A percentile compares a stretch with the other conserved stretches of the same genome.
These are phyloP conservation scores for Rhynchospora breviuscula DNA, from an alignment of 176 grass and related monocot genomes.

Conservation along the genomic window DNA sequence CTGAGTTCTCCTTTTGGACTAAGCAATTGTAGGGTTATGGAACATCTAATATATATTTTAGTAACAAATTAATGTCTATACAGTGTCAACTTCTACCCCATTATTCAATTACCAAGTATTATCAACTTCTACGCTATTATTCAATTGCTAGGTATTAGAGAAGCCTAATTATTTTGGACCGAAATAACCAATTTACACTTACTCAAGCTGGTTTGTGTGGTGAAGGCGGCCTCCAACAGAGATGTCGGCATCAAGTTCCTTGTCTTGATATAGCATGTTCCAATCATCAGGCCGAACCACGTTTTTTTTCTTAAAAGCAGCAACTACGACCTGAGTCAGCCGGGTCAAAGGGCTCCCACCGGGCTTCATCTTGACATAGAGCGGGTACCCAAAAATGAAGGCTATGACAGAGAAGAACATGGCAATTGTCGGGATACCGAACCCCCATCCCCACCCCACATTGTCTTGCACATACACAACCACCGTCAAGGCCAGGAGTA, in stretches of 20 bases:
- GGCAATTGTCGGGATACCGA: conserved; percentile 50
- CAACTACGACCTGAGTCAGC: conserved; percentile 38
- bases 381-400: conserved; percentile 49
- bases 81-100: not conserved
- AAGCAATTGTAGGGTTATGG: not conserved
- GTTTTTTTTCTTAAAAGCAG: conserved; percentile 55
- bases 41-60: not conserved
- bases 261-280: conserved; percentile 47
- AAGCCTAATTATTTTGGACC: not conserved
- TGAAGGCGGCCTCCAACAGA: conserved; percentile 49
- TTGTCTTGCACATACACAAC: conserved; percentile 67
- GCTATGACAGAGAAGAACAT: conserved; percentile 44
- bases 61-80: not conserved
- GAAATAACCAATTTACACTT: conserved; percentile 13
- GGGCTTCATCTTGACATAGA: conserved; percentile 49
- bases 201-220: conserved; percentile 69
- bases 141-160: not conserved
- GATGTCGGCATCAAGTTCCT: conserved; percentile 53
- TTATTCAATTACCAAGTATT: not conserved
- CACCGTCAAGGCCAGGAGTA: conserved; percentile 39
- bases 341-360: conserved; percentile 56
- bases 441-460: conserved; percentile 61
- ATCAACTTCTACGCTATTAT: not conserved
- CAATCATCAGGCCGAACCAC: conserved; percentile 26
- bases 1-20: not conserved